Conservation (phyloP, 2,329 filamentous ascomycete species). For the Tolypocladium album region DNA sequence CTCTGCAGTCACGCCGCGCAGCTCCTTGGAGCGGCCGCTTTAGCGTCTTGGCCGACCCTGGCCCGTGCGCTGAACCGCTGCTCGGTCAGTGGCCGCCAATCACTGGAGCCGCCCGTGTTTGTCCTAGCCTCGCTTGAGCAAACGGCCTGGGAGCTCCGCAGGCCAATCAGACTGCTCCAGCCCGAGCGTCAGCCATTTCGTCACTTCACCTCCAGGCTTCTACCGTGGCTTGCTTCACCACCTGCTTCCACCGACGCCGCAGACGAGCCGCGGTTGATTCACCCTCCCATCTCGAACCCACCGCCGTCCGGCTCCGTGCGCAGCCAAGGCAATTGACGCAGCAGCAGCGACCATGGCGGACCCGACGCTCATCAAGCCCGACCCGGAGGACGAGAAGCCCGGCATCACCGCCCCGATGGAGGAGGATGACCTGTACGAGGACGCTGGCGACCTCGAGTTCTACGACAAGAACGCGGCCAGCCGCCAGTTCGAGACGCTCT, state of each 20-base stretch:
- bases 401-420: conserved; percentile 28
- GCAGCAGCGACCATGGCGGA: conserved; percentile 10
- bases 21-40: neutral
- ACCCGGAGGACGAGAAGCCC: conserved; percentile 34
- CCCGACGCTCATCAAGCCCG: conserved; percentile 33
- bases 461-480: conserved; percentile 32
- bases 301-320: neutral
- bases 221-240: neutral
- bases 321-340: neutral
- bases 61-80: neutral
- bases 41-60: neutral
- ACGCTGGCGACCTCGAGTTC: conserved; percentile 47
- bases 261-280: neutral
- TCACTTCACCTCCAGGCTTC: neutral
- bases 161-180: neutral
- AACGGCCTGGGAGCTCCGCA: neutral
- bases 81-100: neutral
- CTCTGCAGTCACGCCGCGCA: neutral
- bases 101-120: neutral
- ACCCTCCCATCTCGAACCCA: neutral
- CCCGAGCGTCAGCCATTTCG: neutral
- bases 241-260: neutral
- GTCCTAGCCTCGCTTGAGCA: neutral
- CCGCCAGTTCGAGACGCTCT: conserved; percentile 38
- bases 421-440: conserved; percentile 59